These are phyloP conservation scores for Psilocybe sp. DNA, from an alignment of 768 basidiomycete genomes.

Conservation along the genomic window DNA sequence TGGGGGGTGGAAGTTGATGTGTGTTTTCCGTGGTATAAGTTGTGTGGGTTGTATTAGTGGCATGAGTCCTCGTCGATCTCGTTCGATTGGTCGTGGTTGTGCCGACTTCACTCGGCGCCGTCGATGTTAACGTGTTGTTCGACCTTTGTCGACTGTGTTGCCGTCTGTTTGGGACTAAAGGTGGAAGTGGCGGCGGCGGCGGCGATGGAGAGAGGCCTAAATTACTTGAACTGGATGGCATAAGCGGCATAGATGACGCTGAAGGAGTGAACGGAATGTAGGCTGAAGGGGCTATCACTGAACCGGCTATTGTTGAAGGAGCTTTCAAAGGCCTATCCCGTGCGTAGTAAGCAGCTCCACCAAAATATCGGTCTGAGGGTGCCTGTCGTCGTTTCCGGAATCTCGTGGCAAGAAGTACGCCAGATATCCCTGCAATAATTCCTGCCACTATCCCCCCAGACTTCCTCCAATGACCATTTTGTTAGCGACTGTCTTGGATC, in stretches of 20 bases:
- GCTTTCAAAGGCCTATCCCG: neutral
- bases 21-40: too few relatives aligned
- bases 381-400: slow-evolving; percentile 5
- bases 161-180: too few relatives aligned
- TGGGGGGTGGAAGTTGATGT: neutral
- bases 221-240: neutral
- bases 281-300: neutral
- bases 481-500: slow-evolving; percentile 9
- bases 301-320: neutral
- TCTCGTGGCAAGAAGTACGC: slow-evolving; percentile 8
- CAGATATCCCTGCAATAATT: slow-evolving; percentile 9
- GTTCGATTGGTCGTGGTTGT: too few relatives aligned
- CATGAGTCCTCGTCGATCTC: too few relatives aligned
- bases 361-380: slow-evolving; percentile 1
- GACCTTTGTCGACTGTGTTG: too few relatives aligned
- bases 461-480: slow-evolving; percentile 11
- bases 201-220: too few relatives aligned
- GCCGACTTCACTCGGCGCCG: too few relatives aligned
- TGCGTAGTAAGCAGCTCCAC: neutral
- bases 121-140: too few relatives aligned
- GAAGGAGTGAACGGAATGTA: neutral
- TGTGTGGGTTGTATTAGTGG: too few relatives aligned
- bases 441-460: slow-evolving; percentile 16
- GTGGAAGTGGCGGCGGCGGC: too few relatives aligned
- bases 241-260: neutral